Base-by-base conservation (phyloP, 805 yeast species). In the Wickerhamiella sorbophila region DNA sequence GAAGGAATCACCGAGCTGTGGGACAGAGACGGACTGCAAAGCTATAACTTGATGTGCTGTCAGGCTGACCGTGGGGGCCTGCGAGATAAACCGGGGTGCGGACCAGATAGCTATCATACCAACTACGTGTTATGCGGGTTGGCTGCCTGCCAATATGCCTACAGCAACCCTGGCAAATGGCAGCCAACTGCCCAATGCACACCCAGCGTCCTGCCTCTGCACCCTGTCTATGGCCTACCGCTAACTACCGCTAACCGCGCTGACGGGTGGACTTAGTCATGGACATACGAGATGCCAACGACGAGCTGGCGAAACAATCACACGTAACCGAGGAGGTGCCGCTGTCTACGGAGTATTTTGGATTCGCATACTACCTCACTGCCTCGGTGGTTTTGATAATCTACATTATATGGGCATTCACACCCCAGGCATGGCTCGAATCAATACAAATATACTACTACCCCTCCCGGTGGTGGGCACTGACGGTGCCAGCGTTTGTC, bases 381-480 rank as follows among this genome's bases (percentile, higher is more conserved):
- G 71, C 80, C 14, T 69, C 78, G 0, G 60, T 76, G 1, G 66
- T 72, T 0, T 65, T 83, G 20, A 44, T 67, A 2, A 59, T 71
- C 4, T 81, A 82, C 70, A 48, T 77, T 1, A 45, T 72, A 4
- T 88, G 97, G 96, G 74, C 94, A 1, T 53, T 80, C 3, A 54
- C 76, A 0, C 96, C 96, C 0, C 71, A 72, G 31, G 47, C 53
- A n/a, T 52, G 71, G 29, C 69, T 80, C 33, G 67, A 74, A 43
- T 51, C 52, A 6, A 49, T 74, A 24, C 77, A 75, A 15, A 72
- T 79, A 16, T 72, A 70, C 52, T 86, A 77, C 58, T 81, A 77
- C 51, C 97, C 97, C 0, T 81, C 88, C 26, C 68, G 93, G 49
- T 81, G 87, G 77, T 91, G 97, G 98, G 78, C 94, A 2, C 56